These are phyloP conservation scores for Plasmodium chabaudi DNA, from an alignment of 169 alveolate genomes.

Conservation along the genomic window DNA sequence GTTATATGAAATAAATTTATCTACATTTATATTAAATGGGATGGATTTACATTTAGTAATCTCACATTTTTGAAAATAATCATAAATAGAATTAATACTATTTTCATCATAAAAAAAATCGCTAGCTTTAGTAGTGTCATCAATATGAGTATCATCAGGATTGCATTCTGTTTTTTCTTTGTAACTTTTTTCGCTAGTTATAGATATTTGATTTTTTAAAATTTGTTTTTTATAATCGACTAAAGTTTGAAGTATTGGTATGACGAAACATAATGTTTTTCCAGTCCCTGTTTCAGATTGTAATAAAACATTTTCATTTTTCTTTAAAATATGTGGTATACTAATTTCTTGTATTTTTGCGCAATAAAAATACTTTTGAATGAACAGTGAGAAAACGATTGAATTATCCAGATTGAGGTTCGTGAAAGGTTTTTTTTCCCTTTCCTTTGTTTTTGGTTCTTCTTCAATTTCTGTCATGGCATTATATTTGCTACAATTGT, in stretches of 20 bases:
- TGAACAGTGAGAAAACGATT: slow-evolving; percentile 32
- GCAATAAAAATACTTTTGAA: slow-evolving; percentile 61
- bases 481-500: background rate
- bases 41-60: slow-evolving; percentile 9
- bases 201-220: background rate
- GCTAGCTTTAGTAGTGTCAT: too few relatives aligned
- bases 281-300: slow-evolving; percentile 96
- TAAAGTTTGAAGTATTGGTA: slow-evolving; percentile 90
- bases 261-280: slow-evolving; percentile 90
- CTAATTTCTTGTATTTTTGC: slow-evolving; percentile 88
- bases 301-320: slow-evolving; percentile 90
- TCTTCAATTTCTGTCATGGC: background rate
- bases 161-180: background rate
- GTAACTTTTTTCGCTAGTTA: background rate
- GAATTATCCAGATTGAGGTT: slow-evolving; percentile 38
- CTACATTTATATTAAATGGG: slow-evolving; percentile 3
- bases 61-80: slow-evolving; percentile 16
- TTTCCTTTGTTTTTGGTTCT: slow-evolving; percentile 44
- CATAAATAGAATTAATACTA: slow-evolving; percentile 23
- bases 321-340: slow-evolving; percentile 88
- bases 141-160: background rate
- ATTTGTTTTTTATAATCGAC: slow-evolving; percentile 84
- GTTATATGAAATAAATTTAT: slow-evolving; percentile 13
- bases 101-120: slow-evolving; percentile 1
- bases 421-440: slow-evolving; percentile 33